A percentile compares a stretch with the other conserved stretches of the same genome.
Evolutionary conservation across 495 filamentous ascomycete genomes (phyloP).

Genomic region (Glutinoglossum americanum): DNA sequence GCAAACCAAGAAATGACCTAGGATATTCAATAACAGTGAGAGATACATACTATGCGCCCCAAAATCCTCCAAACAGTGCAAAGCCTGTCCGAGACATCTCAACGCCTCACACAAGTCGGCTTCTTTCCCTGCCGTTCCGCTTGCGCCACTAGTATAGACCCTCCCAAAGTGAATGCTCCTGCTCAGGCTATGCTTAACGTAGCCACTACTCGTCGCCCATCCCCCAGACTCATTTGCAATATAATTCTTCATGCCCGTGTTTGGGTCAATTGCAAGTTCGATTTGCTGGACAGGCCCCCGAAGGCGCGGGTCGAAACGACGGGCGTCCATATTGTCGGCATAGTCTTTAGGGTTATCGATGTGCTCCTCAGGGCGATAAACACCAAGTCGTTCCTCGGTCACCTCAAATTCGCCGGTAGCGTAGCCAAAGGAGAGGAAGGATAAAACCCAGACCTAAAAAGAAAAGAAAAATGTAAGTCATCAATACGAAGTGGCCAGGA

Average conservation of each 20-base stretch:
- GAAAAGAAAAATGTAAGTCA: not conserved
- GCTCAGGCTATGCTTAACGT: conserved; percentile 63
- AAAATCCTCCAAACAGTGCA: conserved; percentile 92
- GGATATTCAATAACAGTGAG: not conserved
- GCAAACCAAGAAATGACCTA: not conserved
- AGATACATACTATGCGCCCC: conserved; percentile 44
- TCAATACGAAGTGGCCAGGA: not conserved
- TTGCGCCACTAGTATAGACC: conserved; percentile 53
- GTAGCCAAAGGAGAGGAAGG: conserved; percentile 85
- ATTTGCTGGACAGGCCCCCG: conserved; percentile 48
- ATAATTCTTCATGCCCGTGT: conserved; percentile 97
- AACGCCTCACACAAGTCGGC: conserved; percentile 79
- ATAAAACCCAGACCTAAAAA: conserved; percentile 48
- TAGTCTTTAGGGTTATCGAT: conserved; percentile 86
- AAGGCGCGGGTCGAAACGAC: conserved; percentile 64
- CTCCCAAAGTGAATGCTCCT: conserved; percentile 80
- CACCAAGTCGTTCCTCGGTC: conserved; percentile 71
- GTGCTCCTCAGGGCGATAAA: conserved; percentile 89
- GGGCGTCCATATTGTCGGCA: conserved; percentile 70
- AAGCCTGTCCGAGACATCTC: conserved; percentile 67
- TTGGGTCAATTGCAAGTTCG: conserved; percentile 63
- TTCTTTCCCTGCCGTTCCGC: conserved; percentile 43
- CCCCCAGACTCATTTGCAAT: conserved; percentile 73
- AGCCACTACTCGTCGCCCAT: conserved; percentile 80
- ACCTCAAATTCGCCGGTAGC: conserved; percentile 96